Evolutionary conservation across 2,329 filamentous ascomycete species (phyloP), one percentile per base, ranked within the genome.

Genomic region (Penicillium sp.): DNA sequence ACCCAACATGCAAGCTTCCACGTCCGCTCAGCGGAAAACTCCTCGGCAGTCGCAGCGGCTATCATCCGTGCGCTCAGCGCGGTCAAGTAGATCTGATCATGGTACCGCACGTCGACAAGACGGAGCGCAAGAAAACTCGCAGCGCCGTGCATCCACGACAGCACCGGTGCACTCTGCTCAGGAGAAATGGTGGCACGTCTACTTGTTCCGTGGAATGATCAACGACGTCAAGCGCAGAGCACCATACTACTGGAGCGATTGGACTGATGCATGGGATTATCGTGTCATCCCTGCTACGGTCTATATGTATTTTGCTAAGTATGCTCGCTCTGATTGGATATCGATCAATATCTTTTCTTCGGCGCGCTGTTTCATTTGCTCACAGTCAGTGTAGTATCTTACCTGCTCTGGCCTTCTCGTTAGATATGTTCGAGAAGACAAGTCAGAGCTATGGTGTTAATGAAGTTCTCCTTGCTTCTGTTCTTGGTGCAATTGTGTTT

Each of bases 241-340:
- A 8, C 91, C 91, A 1, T 95, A 82, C 70, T 96, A 94, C 69
- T 79, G 77, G 75, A 92, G 88, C 73, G 91, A 96, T 73, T 95
- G 89, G 89, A 79, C 72, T 18, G 91, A 96, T 77, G 91, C 91
- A 1, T 94, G 89, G 89, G 89, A 95, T 70, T 96, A 96, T 77
- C 85, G 91, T 52, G 89, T 96, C 40, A 82, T 96, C 38, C 91
- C 91, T 1, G 90, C 90, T 16, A 95, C 91, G 10, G 79, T 95
- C 31, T 95, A 95, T 75, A 96, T 95, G 89, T 96, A 94, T 78
- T 96, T 95, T 81, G 90, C 91, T 61, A 95, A 95, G 90, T 93
- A 81, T 69, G 81, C 68, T 47, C 44, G 32, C 34, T 38, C 35
- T 45, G 26, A 2, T 43, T 43, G 29, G 45, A 44, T 31, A 54